Base-by-base conservation (phyloP, 2,329 filamentous ascomycete genomes). In the Didymella keratinophila region DNA sequence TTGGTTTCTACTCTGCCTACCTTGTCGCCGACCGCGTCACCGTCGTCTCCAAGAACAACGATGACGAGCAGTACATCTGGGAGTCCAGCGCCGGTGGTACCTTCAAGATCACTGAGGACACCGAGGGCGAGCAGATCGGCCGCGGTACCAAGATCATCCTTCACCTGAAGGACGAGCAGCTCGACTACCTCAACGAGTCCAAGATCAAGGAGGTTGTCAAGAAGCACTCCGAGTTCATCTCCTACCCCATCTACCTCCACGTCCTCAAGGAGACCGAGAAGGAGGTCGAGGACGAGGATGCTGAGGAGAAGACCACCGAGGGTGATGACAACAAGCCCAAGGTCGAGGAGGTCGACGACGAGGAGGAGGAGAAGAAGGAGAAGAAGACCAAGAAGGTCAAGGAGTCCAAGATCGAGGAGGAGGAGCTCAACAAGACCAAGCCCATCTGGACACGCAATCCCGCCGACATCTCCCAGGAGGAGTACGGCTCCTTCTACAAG, bases 181-280 rank as follows among this genome's bases (percentile, higher is more conserved):
- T 85, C 68, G 95, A 98, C 81, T 99, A 97, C 89, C 86, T 98
- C 71, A 96, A 98, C 83, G 95, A 99, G 90, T 87, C 87, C 86
- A 95, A 94, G 87, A 90, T 99, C 87, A 99, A 99, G 91, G 95
- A 99, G 87, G 94, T 99, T 70, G 93, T 99, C 87, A 98, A 98
- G 93, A 99, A 99, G 92, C 95, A 99, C 91, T 98, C 95, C 79
- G 95, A 99, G 86, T 99, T 99, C 88, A 99, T 99, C 86, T 98
- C 95, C 50, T 99, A 99, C 88, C 95, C 95, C 78, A 99, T 99
- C 90, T 99, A 97, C 88, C 94, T 99, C 71, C 95, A 99, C 85
- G 93, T 99, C 78, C 83, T 91, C 81, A 99, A 99, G 91, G 95
- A 99, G 91, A 93, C 89, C 69, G 95, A 99, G 91, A 97, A 87